These are phyloP conservation scores for Naganishia friedmannii DNA, from an alignment of 768 basidiomycete genomes.

Conservation along the genomic window DNA sequence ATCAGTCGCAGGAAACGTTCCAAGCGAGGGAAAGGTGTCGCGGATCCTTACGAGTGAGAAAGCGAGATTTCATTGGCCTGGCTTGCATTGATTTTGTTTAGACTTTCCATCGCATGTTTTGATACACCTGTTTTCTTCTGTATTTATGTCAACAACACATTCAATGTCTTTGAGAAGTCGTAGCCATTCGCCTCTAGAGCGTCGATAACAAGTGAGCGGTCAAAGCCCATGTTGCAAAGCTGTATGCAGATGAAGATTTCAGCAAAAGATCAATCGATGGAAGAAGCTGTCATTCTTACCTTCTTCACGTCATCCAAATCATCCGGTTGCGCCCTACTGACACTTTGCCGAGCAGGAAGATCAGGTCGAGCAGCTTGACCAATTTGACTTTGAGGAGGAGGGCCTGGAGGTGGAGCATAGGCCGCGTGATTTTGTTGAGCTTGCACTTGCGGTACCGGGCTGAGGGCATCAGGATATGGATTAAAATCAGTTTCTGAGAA, in stretches of 20 bases:
- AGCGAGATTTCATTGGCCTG: neutral
- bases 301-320: conserved; percentile 52
- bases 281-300: conserved; percentile 51
- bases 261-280: conserved; percentile 58
- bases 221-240: conserved; percentile 87
- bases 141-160: conserved; percentile 60
- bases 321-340: conserved; percentile 42
- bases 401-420: conserved; percentile 12
- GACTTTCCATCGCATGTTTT: neutral
- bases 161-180: conserved; percentile 73
- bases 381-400: conserved; percentile 23
- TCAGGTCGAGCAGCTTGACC: conserved; percentile 15
- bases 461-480: neutral
- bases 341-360: conserved; percentile 29
- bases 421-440: conserved; percentile 30
- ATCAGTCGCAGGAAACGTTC: conserved; percentile 8
- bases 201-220: conserved; percentile 70
- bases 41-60: neutral
- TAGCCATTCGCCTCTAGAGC: conserved; percentile 83
- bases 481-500: neutral
- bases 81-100: neutral
- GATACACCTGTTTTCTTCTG: neutral
- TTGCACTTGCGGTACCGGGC: conserved; percentile 38
- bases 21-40: neutral
- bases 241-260: conserved; percentile 63